Evolutionary conservation across 768 basidiomycete species (phyloP).

Genomic region (Suillus sp.): DNA sequence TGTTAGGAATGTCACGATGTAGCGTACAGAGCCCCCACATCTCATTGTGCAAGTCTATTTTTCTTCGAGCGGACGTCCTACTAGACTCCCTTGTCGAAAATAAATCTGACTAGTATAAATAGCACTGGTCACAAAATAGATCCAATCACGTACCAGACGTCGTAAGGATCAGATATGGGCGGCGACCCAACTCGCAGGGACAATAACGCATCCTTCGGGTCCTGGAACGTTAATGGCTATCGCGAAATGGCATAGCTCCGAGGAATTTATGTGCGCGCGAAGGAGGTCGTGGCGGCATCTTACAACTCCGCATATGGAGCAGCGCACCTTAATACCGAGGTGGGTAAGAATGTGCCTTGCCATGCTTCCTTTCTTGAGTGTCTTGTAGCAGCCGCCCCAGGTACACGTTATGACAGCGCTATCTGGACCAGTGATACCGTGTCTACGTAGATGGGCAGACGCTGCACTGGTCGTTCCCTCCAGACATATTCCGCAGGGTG

Average conservation of each 20-base stretch:
- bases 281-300: neutral
- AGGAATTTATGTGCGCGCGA: neutral
- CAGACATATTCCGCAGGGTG: constrained; percentile 1
- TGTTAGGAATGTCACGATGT: neutral
- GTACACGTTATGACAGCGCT: neutral
- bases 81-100: neutral
- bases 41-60: neutral
- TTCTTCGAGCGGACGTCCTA: neutral
- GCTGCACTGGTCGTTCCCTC: constrained; percentile 9
- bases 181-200: neutral
- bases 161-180: neutral
- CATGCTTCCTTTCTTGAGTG: constrained; percentile 10
- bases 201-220: neutral
- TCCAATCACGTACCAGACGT: neutral
- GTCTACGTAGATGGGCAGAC: constrained; percentile 10
- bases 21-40: neutral
- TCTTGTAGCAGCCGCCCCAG: constrained; percentile 10
- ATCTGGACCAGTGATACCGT: constrained; percentile 4
- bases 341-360: constrained; percentile 13
- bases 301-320: neutral
- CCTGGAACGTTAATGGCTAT: neutral
- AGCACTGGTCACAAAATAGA: neutral
- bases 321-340: constrained; percentile 5
- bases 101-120: neutral
- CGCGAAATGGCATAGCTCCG: neutral